phyloP scores from a whole-genome alignment of 768 basidiomycete genomes.

The Clathrus columnatus region DNA sequence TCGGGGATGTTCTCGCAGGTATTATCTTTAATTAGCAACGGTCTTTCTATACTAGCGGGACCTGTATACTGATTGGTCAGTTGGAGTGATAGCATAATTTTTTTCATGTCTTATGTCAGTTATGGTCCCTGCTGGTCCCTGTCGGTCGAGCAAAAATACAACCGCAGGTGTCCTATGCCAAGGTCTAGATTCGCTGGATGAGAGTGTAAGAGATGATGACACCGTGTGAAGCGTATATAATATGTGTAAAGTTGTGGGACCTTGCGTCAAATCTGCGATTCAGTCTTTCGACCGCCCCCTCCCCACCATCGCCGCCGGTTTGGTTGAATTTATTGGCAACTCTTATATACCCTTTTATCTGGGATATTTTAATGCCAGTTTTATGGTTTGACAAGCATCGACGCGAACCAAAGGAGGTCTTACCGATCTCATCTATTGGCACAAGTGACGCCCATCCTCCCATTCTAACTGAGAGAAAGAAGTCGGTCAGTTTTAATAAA shows the following conservation, averaged over 20 bases:
- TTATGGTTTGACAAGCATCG: not conserved
- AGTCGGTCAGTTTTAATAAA: constrained; percentile 18
- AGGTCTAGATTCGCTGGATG: no score
- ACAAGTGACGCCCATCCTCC: constrained; percentile 1
- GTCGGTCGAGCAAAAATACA: no score
- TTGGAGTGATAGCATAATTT: not conserved
- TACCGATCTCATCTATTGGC: not conserved
- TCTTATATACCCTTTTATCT: not conserved
- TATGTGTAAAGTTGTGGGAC: not conserved
- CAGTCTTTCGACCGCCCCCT: not conserved
- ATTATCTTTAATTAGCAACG: no score
- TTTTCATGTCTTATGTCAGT: no score
- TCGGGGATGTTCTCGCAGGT: no score
- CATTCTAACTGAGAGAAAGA: constrained; percentile 17
- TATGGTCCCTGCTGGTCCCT: no score
- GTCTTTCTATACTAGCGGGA: not conserved
- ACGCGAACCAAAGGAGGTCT: not conserved
- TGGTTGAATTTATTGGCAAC: not conserved
- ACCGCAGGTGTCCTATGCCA: no score
- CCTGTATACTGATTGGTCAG: not conserved
- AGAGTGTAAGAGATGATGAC: not conserved
- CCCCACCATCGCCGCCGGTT: not conserved
- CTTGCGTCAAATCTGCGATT: not conserved
- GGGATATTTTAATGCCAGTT: not conserved
- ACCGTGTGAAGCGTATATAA: not conserved